phyloP scores from a whole-genome alignment of 2,329 filamentous ascomycete genomes.

The Phialemoniopsis sp. region DNA sequence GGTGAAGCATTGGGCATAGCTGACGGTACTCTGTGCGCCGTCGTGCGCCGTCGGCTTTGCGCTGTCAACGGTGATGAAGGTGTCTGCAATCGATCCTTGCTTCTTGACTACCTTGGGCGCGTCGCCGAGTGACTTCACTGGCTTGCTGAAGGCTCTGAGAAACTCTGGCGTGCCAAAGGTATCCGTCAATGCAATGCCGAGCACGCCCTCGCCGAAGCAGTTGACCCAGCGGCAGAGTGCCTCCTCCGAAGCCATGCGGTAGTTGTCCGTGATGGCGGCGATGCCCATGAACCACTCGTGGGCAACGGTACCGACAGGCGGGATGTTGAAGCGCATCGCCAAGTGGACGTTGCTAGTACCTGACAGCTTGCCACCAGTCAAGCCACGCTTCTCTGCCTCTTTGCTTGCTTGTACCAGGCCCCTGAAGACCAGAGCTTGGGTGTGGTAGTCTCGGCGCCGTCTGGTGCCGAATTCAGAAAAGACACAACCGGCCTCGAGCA shows the following conservation, averaged over 20 bases:
- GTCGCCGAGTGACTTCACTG: conserved; percentile 42
- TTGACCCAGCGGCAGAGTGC: conserved; percentile 85
- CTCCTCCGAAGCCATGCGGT: conserved; percentile 77
- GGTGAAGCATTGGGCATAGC: conserved; percentile 75
- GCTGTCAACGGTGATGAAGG: conserved; percentile 10
- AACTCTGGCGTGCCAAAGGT: conserved; percentile 94
- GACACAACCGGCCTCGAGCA: conserved; percentile 79
- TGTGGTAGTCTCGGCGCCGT: conserved; percentile 87
- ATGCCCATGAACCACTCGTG: conserved; percentile 99
- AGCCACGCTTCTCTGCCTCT: conserved; percentile 60
- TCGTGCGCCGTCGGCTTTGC: no score
- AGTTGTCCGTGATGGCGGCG: conserved; percentile 84
- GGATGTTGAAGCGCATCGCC: conserved; percentile 84
- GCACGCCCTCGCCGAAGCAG: conserved; percentile 80
- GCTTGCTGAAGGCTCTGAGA: conserved; percentile 75
- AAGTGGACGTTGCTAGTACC: conserved; percentile 97
- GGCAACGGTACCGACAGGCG: conserved; percentile 82
- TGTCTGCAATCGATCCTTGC: conserved; percentile 17
- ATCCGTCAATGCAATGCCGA: conserved; percentile 89
- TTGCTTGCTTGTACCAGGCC: conserved; percentile 77
- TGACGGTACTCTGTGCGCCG: no score
- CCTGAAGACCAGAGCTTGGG: conserved; percentile 85
- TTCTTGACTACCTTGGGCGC: conserved; percentile 20
- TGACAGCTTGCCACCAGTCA: conserved; percentile 64
- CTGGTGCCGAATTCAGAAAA: conserved; percentile 94